phyloP scores from a whole-genome alignment of 2,329 filamentous ascomycete genomes.

The Colletotrichum viniferum region DNA sequence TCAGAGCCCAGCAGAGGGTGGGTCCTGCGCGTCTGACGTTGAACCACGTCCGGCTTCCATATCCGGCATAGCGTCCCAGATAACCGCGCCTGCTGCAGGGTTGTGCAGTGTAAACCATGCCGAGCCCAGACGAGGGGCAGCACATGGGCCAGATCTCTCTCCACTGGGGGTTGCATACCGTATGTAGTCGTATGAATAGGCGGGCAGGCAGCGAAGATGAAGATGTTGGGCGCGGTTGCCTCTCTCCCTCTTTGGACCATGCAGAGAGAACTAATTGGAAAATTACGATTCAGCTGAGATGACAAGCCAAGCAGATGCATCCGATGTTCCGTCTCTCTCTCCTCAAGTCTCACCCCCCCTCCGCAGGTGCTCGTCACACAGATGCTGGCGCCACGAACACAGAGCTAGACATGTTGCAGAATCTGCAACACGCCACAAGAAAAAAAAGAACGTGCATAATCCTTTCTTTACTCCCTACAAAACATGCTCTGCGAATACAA shows the following conservation, averaged over 20 bases:
- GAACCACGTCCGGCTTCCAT: conserved; percentile 11
- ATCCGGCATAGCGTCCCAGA: conserved; percentile 14
- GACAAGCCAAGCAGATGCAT: background rate
- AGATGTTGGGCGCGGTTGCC: background rate
- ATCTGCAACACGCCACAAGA: conserved; percentile 17
- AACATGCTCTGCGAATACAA: background rate
- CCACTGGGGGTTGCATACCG: background rate
- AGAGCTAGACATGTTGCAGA: conserved; percentile 18
- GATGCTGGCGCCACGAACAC: background rate
- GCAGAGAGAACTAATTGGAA: background rate
- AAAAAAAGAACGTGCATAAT: conserved; percentile 6
- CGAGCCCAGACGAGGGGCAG: background rate
- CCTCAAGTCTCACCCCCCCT: background rate
- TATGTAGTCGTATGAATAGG: too few relatives aligned
- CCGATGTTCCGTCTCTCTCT: background rate
- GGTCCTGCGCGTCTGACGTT: conserved; percentile 17
- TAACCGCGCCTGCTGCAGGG: conserved; percentile 14
- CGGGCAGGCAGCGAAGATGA: background rate
- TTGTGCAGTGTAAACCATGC: conserved; percentile 9
- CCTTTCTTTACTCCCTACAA: background rate
- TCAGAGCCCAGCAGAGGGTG: background rate
- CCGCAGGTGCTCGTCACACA: background rate
- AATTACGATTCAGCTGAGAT: background rate
- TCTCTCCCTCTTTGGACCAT: background rate
- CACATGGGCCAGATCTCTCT: background rate